A percentile compares a stretch with the other conserved stretches of the same genome.
Evolutionary conservation across 2,329 filamentous ascomycete genomes (phyloP).

Genomic region (Didymella pinodella): DNA sequence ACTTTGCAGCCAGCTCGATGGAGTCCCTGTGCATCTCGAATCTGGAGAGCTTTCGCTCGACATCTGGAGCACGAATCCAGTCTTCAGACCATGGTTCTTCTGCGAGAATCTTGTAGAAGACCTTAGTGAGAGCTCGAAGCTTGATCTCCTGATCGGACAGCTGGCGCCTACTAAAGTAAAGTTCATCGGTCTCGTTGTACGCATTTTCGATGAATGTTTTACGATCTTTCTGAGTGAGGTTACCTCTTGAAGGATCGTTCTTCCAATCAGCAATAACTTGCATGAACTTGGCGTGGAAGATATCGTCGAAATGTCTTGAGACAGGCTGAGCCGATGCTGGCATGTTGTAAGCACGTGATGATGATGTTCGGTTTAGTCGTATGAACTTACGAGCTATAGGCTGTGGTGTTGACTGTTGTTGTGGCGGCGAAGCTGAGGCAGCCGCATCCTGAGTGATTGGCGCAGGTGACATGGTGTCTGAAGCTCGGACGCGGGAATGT

Average conservation of each 20-base stretch:
- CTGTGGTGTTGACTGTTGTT: conserved; percentile 24
- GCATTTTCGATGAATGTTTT: conserved; percentile 46
- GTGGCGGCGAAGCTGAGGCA: conserved; percentile 34
- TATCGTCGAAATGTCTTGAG: conserved; percentile 45
- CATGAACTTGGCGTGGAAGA: conserved; percentile 48
- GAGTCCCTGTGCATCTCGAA: conserved; percentile 51
- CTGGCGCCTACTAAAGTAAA: conserved; percentile 40
- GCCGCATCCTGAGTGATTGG: conserved; percentile 35
- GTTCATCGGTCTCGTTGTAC: conserved; percentile 41
- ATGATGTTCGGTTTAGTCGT: background rate
- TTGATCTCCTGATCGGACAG: conserved; percentile 45
- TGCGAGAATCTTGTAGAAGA: conserved; percentile 50
- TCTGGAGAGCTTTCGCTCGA: conserved; percentile 49
- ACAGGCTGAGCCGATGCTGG: conserved; percentile 26
- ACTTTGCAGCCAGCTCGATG: conserved; percentile 40
- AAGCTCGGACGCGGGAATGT: conserved; percentile 33
- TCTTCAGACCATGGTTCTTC: conserved; percentile 51
- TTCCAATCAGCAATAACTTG: conserved; percentile 44
- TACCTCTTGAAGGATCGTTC: conserved; percentile 38
- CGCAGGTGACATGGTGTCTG: conserved; percentile 46
- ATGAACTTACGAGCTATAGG: conserved; percentile 18
- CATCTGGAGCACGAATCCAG: conserved; percentile 49
- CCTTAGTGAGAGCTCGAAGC: conserved; percentile 48
- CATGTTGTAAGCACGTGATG: conserved; percentile 14
- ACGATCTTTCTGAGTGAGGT: conserved; percentile 44